phyloP scores from a whole-genome alignment of 768 basidiomycete species.

The Cystofilobasidium ferigula region DNA sequence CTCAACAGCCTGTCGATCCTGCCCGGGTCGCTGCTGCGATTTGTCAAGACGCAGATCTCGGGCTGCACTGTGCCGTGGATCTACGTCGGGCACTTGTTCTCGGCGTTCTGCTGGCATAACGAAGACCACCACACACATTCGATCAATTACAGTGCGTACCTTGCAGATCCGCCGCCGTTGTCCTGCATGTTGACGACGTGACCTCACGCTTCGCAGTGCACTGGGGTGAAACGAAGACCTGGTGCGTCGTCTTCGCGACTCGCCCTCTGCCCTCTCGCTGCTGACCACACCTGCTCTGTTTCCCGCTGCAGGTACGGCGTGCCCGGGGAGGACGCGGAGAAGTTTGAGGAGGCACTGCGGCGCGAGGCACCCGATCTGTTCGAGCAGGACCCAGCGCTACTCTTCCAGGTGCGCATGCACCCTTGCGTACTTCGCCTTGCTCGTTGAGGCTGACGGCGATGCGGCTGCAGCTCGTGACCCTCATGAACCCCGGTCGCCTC shows the following conservation, averaged over 20 bases:
- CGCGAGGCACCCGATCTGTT: constrained; percentile 94
- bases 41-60: constrained; percentile 96
- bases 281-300: not conserved
- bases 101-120: constrained; percentile 99
- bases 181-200: not conserved
- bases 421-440: not conserved
- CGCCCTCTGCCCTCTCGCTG: not conserved
- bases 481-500: constrained; percentile 87
- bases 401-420: constrained; percentile 61
- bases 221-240: constrained; percentile 99
- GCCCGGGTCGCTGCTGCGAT: constrained; percentile 82
- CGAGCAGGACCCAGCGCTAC: constrained; percentile 89
- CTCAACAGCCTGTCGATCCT: constrained; percentile 93
- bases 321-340: constrained; percentile 86
- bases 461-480: constrained; percentile 50
- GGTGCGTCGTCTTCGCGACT: too few relatives aligned
- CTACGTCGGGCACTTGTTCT: constrained; percentile 76
- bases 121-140: constrained; percentile 99
- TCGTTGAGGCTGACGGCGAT: too few relatives aligned
- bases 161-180: not conserved
- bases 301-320: too few relatives aligned
- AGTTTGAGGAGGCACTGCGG: constrained; percentile 91
- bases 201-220: constrained; percentile 55
- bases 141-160: constrained; percentile 70
- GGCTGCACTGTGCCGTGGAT: constrained; percentile 49